Evolutionary conservation across 306 rosid species (phyloP).

Genomic region (Pyrus bretschneideri): DNA sequence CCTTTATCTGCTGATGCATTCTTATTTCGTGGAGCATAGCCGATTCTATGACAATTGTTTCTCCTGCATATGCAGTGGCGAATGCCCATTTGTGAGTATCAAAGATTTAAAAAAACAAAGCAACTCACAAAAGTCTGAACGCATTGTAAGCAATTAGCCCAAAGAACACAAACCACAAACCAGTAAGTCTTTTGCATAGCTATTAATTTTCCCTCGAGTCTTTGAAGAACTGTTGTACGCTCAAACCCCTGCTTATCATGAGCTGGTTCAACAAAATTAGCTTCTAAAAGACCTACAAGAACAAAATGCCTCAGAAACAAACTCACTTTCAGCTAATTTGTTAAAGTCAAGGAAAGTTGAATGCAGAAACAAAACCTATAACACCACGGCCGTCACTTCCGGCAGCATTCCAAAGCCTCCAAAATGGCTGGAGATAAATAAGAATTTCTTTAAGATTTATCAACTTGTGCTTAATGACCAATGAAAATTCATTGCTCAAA

Average conservation of each 20-base stretch:
- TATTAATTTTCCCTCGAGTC: slow-evolving; percentile 64
- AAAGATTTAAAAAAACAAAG: not conserved
- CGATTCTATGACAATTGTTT: slow-evolving; percentile 60
- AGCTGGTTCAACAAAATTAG: slow-evolving; percentile 98
- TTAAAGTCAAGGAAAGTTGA: slow-evolving; percentile 1
- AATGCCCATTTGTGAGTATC: slow-evolving; percentile 4
- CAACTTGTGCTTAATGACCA: not conserved
- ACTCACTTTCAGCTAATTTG: not conserved
- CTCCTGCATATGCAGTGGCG: slow-evolving; percentile 39
- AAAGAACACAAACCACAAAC: slow-evolving; percentile 40
- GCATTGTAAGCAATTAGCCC: not conserved
- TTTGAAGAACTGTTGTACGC: slow-evolving; percentile 80
- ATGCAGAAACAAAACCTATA: slow-evolving; percentile 53
- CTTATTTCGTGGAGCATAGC: slow-evolving; percentile 54
- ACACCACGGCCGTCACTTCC: slow-evolving; percentile 99
- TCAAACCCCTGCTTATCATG: slow-evolving; percentile 99
- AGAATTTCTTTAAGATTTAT: not conserved
- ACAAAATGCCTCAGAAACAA: slow-evolving; percentile 19
- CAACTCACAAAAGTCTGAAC: not conserved
- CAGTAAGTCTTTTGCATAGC: slow-evolving; percentile 90
- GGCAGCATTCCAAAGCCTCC: slow-evolving; percentile 98
- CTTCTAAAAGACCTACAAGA: slow-evolving; percentile 84
- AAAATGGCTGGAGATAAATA: slow-evolving; percentile 68
- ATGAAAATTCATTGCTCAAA: not conserved
- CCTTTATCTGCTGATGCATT: slow-evolving; percentile 46